These are phyloP conservation scores for Syzygium jambos DNA, from an alignment of 345 rosid genomes.

Conservation along the genomic window DNA sequence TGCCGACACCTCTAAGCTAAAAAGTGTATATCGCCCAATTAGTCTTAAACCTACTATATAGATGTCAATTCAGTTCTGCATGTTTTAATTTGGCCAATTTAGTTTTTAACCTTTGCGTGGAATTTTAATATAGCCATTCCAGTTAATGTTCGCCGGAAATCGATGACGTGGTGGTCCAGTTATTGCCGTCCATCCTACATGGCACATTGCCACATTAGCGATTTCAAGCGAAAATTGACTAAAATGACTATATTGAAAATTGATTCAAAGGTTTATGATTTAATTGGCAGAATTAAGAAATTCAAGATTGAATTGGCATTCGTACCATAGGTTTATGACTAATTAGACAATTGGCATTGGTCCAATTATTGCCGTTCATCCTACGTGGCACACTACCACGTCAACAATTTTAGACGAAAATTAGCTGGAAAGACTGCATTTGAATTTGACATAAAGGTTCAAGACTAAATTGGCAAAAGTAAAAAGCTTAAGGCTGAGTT, in stretches of 20 bases:
- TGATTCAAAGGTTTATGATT: neutral
- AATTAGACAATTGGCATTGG: too few relatives aligned
- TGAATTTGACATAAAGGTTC: too few relatives aligned
- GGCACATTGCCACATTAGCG: neutral
- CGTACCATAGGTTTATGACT: too few relatives aligned
- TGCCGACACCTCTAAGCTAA: neutral
- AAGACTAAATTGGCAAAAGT: too few relatives aligned
- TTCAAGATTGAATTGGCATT: too few relatives aligned
- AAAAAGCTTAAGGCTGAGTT: too few relatives aligned
- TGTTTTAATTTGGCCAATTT: neutral
- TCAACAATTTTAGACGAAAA: too few relatives aligned
- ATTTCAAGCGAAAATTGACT: neutral
- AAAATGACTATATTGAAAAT: too few relatives aligned
- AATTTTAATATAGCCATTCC: neutral
- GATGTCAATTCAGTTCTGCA: neutral
- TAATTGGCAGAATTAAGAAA: neutral
- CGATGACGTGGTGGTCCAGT: rapidly evolving
- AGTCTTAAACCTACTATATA: neutral
- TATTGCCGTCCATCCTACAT: neutral
- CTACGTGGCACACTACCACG: too few relatives aligned
- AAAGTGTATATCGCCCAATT: neutral
- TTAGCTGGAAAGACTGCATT: too few relatives aligned
- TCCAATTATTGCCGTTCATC: too few relatives aligned
- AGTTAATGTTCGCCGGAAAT: rapidly evolving
- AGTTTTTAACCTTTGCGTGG: neutral